Percentiles rank a stretch among this genome's conserved stretches.
These are phyloP conservation scores for Penstemon eatonii DNA, from an alignment of 257 asterid species.

Conservation along the genomic window DNA sequence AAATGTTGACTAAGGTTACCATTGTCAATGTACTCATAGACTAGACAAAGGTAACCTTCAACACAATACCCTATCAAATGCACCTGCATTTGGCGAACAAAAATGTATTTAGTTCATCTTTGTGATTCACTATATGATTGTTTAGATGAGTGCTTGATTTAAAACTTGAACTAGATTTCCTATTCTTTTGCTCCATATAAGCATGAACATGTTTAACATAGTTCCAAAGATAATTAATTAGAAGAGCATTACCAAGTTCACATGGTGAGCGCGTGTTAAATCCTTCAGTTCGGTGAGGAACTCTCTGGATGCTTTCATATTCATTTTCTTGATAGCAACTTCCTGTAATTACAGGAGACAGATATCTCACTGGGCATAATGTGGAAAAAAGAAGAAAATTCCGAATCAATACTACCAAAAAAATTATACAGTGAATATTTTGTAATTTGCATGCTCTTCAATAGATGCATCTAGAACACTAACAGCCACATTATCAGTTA, in stretches of 20 bases:
- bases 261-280: slow-evolving; percentile 84
- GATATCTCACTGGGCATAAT: slow-evolving; percentile 5
- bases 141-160: neutral
- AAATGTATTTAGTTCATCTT: neutral
- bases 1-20: slow-evolving; percentile 87
- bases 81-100: slow-evolving; percentile 48
- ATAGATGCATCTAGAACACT: neutral
- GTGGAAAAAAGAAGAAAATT: neutral
- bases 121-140: neutral
- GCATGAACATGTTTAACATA: neutral
- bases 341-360: slow-evolving; percentile 40
- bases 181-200: neutral
- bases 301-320: slow-evolving; percentile 88
- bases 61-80: slow-evolving; percentile 81
- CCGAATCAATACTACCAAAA: neutral
- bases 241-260: slow-evolving; percentile 65
- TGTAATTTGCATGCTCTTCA: neutral
- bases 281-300: slow-evolving; percentile 80
- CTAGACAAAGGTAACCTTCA: slow-evolving; percentile 77
- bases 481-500: neutral
- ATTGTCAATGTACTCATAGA: slow-evolving; percentile 77
- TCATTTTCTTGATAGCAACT: slow-evolving; percentile 88
- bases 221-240: neutral
- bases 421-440: neutral
- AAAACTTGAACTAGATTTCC: neutral